These are phyloP conservation scores for Trichosporon sp. DNA, from an alignment of 1,284 basidiomycete species.

Conservation along the genomic window DNA sequence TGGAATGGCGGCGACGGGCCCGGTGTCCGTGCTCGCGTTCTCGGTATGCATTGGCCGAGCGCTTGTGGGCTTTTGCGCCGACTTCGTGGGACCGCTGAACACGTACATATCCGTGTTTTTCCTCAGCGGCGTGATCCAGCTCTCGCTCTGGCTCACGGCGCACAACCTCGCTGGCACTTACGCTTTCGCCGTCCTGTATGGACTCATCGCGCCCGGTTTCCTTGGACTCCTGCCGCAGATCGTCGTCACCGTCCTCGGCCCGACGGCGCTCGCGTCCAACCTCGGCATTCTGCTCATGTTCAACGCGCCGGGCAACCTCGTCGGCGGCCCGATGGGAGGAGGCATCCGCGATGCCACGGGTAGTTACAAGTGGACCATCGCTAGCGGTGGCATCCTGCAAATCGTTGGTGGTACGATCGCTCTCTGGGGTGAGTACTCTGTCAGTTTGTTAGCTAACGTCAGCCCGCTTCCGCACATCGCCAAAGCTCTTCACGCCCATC, in stretches of 20 bases:
- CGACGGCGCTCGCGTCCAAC: constrained; percentile 43
- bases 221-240: constrained; percentile 45
- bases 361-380: constrained; percentile 19
- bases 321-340: constrained; percentile 26
- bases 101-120: constrained; percentile 30
- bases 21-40: constrained; percentile 27
- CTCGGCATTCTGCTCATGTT: constrained; percentile 34
- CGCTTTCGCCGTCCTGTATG: constrained; percentile 28
- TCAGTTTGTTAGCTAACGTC: neutral
- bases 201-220: constrained; percentile 40
- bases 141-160: constrained; percentile 30
- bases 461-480: constrained; percentile 25
- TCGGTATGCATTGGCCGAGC: constrained; percentile 25
- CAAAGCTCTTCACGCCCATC: constrained; percentile 21
- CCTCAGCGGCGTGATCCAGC: constrained; percentile 25
- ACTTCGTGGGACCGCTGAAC: constrained; percentile 29
- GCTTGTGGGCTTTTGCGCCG: constrained; percentile 23
- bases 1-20: constrained; percentile 32
- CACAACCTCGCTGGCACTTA: constrained; percentile 15
- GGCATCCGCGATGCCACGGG: constrained; percentile 27
- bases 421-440: constrained; percentile 25
- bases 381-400: constrained; percentile 23
- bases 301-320: constrained; percentile 27
- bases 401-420: constrained; percentile 26
- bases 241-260: constrained; percentile 44